Evolutionary conservation across 2,329 filamentous ascomycete species (phyloP), one percentile per base, ranked within the genome.

Genomic region (Chaetomiaceae sp.): DNA sequence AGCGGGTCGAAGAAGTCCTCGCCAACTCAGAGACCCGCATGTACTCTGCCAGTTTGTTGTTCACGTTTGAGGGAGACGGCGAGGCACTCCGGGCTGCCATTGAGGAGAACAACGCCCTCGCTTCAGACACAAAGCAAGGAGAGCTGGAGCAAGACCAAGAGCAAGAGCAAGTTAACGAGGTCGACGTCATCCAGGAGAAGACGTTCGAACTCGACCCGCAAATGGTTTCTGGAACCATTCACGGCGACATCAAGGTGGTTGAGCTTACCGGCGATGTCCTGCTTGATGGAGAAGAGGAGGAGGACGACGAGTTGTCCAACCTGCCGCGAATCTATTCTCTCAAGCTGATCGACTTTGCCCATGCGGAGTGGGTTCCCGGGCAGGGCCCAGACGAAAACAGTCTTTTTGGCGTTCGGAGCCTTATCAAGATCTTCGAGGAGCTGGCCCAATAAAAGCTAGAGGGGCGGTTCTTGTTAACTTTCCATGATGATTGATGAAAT

Each of bases 341-440:
- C 45, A 94, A 92, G 66, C 77, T 99, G 58, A 99, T 99, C 62
- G 94, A 99, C 69, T 99, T 99, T 76, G 94, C 94, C 1, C 94
- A 99, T 70, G 94, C 94, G 10, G 73, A 76, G 45, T 97, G 87
- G 85, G 86, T 83, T 1, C 87, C 89, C 0, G 89, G 90, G 1
- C 72, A 86, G 63, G 92, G 92, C 0, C 86, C 87, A 0, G 94
- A 99, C 67, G 86, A 95, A 71, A 97, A 97, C 65, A 74, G 80
- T 13, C 74, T 96, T 29, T 74, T 74, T 32, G 91, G 91, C 0
- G 81, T 96, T 57, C 77, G 84, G 65, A 92, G 79, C 65, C 73
- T 92, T 33, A 76, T 80, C 47, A 76, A 76, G 55, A 85, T 96
- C 27, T 84, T 97, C 62, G 78, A 84, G 53, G 78, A 87, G 51